Percentiles rank a stretch among this genome's conserved stretches.
phyloP scores from a whole-genome alignment of 148 eudicot genomes.

The Pouteria glomerata region DNA sequence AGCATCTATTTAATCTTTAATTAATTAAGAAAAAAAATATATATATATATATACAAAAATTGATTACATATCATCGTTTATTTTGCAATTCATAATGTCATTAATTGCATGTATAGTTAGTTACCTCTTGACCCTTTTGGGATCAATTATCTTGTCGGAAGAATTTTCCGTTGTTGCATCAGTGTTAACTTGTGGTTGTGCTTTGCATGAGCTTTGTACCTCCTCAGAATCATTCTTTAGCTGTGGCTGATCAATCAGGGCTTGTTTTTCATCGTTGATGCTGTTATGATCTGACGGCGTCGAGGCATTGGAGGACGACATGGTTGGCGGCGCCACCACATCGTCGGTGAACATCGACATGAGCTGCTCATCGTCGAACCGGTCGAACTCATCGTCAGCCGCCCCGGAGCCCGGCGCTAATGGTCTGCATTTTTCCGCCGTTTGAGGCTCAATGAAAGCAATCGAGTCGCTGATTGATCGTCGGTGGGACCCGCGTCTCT shows the following conservation, averaged over 20 bases:
- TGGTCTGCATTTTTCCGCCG: conserved; percentile 29
- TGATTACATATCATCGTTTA: no score
- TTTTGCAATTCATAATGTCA: no score
- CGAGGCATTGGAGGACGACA: conserved; percentile 52
- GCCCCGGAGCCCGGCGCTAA: conserved; percentile 7
- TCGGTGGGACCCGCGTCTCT: conserved; percentile 59
- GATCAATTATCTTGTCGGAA: conserved; percentile 42
- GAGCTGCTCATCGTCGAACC: conserved; percentile 79
- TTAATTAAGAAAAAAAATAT: neutral
- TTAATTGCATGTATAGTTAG: no score
- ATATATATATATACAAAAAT: no score
- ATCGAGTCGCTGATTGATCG: conserved; percentile 63
- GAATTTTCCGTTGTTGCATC: conserved; percentile 15
- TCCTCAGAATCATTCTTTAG: conserved; percentile 32
- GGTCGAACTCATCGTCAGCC: conserved; percentile 33
- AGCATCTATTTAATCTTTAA: no score
- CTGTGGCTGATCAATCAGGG: conserved; percentile 10
- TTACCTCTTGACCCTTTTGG: conserved; percentile 81
- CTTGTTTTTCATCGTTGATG: conserved; percentile 32
- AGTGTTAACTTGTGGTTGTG: conserved; percentile 7
- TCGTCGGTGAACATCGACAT: conserved; percentile 77
- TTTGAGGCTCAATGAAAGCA: conserved; percentile 49
- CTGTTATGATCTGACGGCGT: conserved; percentile 73
- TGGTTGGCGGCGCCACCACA: conserved; percentile 23
- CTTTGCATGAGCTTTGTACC: conserved; percentile 39